Conservation (phyloP, 495 filamentous ascomycete species). For the Neurospora sp. region DNA sequence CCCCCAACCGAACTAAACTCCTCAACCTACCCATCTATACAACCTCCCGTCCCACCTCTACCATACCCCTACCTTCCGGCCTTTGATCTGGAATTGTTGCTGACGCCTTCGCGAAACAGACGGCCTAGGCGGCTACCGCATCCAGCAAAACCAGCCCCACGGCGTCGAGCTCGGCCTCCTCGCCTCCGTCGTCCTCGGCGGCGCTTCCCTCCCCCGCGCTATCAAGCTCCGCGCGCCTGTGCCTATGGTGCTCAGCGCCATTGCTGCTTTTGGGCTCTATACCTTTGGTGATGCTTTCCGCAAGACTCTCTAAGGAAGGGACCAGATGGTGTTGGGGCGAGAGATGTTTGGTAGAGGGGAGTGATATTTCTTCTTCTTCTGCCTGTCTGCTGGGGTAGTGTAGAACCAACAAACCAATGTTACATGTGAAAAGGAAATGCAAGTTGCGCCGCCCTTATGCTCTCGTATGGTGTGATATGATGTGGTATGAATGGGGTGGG, state of each 20-base stretch:
- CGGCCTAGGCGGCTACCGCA: slow-evolving; percentile 59
- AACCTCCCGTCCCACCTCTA: neutral
- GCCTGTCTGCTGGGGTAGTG: too few species aligned
- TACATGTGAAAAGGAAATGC: too few species aligned
- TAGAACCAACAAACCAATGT: too few species aligned
- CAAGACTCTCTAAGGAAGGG: slow-evolving; percentile 18
- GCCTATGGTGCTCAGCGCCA: slow-evolving; percentile 58
- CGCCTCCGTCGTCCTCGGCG: slow-evolving; percentile 72
- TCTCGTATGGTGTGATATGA: too few species aligned
- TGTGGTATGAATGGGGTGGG: too few species aligned
- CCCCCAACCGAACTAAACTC: neutral
- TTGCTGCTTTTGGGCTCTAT: slow-evolving; percentile 49
- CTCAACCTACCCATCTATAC: neutral
- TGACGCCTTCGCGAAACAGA: slow-evolving; percentile 26
- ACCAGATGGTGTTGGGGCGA: too few species aligned
- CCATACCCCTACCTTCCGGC: neutral
- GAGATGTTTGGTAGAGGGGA: too few species aligned
- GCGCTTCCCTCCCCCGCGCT: slow-evolving; percentile 72
- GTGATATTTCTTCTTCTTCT: too few species aligned
- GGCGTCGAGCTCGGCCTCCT: slow-evolving; percentile 68
- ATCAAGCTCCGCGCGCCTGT: slow-evolving; percentile 70
- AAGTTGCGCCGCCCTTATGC: too few species aligned
- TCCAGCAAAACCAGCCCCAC: slow-evolving; percentile 54
- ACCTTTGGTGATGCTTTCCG: slow-evolving; percentile 51
- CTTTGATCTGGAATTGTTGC: neutral